Base-by-base conservation (phyloP, 2,329 filamentous ascomycete species). In the Pseudogymnoascus sp. region DNA sequence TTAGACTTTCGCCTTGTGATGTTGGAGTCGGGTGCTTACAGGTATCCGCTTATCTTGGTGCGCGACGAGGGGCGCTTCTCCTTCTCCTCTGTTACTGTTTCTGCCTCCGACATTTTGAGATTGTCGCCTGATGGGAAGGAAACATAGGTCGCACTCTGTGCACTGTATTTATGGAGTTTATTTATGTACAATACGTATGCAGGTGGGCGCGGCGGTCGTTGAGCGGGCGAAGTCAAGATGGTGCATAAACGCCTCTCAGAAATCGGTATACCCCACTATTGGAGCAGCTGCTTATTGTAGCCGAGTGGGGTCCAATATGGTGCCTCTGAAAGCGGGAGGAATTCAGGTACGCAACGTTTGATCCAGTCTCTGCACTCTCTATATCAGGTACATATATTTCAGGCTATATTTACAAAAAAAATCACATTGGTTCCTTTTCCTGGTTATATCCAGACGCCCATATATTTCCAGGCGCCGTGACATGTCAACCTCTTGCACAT, bases 31-130 rank as follows among this genome's bases (percentile, higher is more conserved):
- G 26, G 28, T 56, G 50, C 50, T 56, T 33, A 56, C 50, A 56
- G 28, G 50, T 33, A 33, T 12, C 50, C 50, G 28, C 28, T 56
- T 33, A 56, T 14, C 50, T 33, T 56, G 35, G 28, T 56, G n/a
- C 50, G 50, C n/a, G 50, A 56, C 26, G 50, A 56, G 50, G 50
- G 14, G 46, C 46, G 46, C 50, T 56, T 56, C 28, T 56, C 50
- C 50, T 56, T 56, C 16, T 56, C 50, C 50, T 56, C 50, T 56
- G 50, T 56, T 56, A 56, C 50, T 56, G 50, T 35, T 56, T 56
- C 50, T 56, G 46, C 46, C n/a, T 56, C 26, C 1, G 28, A 4
- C 50, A 56, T 56, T 33, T 33, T 33, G 10, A 19, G 50, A 6
- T 7, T 19, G 14, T 56, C 16, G 28, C 19, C 50, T 33, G 28